Conservation (phyloP, 805 yeast species). For the Nakazawaea sp. region DNA sequence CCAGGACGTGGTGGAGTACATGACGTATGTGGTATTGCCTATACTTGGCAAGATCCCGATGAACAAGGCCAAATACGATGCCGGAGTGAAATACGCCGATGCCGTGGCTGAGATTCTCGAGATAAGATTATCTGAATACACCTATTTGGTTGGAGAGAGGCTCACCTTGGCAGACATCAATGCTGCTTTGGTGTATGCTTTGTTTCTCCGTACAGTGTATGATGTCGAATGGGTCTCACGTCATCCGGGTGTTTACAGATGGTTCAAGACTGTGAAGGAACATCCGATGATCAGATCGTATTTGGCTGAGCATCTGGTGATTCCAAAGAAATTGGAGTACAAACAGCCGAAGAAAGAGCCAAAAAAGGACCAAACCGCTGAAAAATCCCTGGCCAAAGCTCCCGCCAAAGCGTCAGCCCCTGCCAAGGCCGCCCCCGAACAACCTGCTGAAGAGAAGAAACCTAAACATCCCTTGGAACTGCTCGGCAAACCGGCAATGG, state of each 20-base stretch:
- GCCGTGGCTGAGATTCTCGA: conserved; percentile 33
- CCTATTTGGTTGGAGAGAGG: conserved; percentile 42
- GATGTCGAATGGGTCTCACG: conserved; percentile 59
- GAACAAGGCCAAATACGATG: conserved; percentile 45
- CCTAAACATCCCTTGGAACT: conserved; percentile 88
- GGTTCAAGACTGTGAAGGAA: conserved; percentile 54
- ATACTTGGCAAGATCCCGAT: conserved; percentile 42
- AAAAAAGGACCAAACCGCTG: conserved; percentile 29
- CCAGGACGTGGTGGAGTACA: conserved; percentile 42
- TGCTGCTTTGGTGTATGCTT: conserved; percentile 38
- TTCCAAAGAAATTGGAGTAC: conserved; percentile 51
- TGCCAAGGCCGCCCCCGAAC: conserved; percentile 30
- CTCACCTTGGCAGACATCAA: conserved; percentile 60
- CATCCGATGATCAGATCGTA: conserved; percentile 40
- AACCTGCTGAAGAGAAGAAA: conserved; percentile 53
- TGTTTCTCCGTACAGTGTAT: conserved; percentile 53
- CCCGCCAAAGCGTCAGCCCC: conserved; percentile 28
- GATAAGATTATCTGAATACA: conserved; percentile 31
- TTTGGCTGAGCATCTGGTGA: conserved; percentile 40
- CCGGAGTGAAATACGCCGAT: conserved; percentile 22
- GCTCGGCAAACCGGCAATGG: conserved; percentile 63
- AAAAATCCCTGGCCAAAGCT: conserved; percentile 23
- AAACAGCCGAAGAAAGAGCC: conserved; percentile 71
- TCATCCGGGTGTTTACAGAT: conserved; percentile 60
- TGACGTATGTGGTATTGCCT: conserved; percentile 43